Conservation (phyloP, 306 rosid genomes). For the Casuarina glauca region DNA sequence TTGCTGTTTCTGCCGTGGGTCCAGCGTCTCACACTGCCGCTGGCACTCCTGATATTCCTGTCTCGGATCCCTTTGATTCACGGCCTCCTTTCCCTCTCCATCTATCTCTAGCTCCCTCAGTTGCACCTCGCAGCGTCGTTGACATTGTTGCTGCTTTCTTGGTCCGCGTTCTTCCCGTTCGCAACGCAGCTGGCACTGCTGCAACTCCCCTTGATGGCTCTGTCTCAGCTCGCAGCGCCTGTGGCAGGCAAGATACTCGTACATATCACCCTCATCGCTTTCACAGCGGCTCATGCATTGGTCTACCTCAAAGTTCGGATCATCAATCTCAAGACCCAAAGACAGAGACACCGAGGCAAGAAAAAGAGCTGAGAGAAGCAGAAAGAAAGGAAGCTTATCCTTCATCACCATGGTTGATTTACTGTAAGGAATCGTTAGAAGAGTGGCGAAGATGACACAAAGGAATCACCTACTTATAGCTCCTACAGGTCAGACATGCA, state of each 20-base stretch:
- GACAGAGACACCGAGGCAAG: constrained; percentile 2
- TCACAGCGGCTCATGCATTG: neutral
- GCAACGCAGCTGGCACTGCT: constrained; percentile 19
- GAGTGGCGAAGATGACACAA: neutral
- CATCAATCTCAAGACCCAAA: neutral
- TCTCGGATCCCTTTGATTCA: neutral
- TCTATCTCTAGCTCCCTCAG: neutral
- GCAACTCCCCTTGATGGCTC: neutral
- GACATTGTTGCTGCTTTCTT: neutral
- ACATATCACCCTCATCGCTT: neutral
- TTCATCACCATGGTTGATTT: constrained; percentile 8
- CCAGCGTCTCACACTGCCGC: neutral
- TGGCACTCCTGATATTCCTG: constrained; percentile 7
- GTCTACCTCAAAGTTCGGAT: neutral
- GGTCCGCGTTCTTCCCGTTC: neutral
- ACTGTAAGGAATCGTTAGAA: neutral
- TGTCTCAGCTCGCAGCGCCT: neutral
- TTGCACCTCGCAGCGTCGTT: neutral
- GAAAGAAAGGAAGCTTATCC: constrained; percentile 1
- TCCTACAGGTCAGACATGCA: neutral
- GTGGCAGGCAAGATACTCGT: neutral
- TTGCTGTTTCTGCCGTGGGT: neutral
- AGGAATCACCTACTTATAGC: constrained; percentile 4
- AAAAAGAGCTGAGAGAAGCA: constrained; percentile 19
- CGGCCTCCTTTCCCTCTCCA: neutral